phyloP scores from a whole-genome alignment of 192 early-diverging fungal genomes.

The Bifiguratus adelaidae region DNA sequence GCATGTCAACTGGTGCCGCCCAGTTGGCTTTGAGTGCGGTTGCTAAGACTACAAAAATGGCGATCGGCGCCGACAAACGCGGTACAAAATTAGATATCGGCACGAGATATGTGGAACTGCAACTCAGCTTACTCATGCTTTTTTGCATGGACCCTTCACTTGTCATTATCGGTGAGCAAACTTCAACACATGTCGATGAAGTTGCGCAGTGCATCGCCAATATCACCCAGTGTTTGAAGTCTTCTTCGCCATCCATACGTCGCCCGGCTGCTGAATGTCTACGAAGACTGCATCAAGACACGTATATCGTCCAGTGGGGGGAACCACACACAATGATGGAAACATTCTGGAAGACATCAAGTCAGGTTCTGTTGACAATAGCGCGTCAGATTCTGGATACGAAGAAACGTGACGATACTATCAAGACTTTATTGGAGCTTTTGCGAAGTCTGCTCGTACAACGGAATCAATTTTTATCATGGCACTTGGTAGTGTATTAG shows the following conservation, averaged over 20 bases:
- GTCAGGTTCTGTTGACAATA: conserved; percentile 50
- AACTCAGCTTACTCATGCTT: conserved; percentile 62
- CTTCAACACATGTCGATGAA: no score
- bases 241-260: conserved; percentile 58
- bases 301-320: conserved; percentile 74
- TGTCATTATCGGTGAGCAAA: no score
- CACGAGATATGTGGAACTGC: conserved; percentile 61
- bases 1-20: conserved; percentile 19
- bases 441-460: conserved; percentile 53
- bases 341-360: conserved; percentile 69
- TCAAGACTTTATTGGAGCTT: conserved; percentile 56
- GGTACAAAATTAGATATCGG: conserved; percentile 31
- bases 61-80: no score
- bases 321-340: conserved; percentile 56
- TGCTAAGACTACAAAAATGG: no score
- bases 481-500: no score
- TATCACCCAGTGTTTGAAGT: conserved; percentile 66
- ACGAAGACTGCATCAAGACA: conserved; percentile 57
- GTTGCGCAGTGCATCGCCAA: no score
- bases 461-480: conserved; percentile 49
- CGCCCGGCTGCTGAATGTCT: conserved; percentile 61
- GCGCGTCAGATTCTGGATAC: conserved; percentile 70
- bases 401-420: conserved; percentile 50
- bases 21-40: no score
- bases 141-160: conserved; percentile 69